Evolutionary conservation across 2,329 filamentous ascomycete species (phyloP).

Genomic region (Penicillium sp.): DNA sequence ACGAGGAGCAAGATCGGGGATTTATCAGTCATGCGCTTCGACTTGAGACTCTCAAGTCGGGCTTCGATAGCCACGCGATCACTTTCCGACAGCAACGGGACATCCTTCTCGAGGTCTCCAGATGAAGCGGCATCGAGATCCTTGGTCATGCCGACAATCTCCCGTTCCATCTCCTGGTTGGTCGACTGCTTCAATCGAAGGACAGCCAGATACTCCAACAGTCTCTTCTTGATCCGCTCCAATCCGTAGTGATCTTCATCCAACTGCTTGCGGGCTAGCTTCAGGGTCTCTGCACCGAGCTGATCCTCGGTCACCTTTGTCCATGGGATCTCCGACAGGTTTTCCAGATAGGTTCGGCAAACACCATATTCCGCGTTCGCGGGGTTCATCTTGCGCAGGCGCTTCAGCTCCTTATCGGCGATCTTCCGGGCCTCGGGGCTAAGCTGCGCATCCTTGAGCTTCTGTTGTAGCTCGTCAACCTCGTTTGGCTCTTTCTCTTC

Average conservation of each 20-base stretch:
- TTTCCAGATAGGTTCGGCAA: constrained; percentile 89
- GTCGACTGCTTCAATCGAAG: constrained; percentile 89
- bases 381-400: constrained; percentile 92
- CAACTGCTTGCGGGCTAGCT: constrained; percentile 79
- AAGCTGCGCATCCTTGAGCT: constrained; percentile 76
- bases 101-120: constrained; percentile 58
- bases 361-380: constrained; percentile 96
- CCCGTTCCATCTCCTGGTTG: constrained; percentile 77
- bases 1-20: constrained; percentile 93
- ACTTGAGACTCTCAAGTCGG: constrained; percentile 73
- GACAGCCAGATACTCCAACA: constrained; percentile 96
- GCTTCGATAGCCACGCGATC: constrained; percentile 52
- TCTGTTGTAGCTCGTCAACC: constrained; percentile 86
- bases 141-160: constrained; percentile 61
- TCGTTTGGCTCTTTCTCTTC: constrained; percentile 86
- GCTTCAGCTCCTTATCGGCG: constrained; percentile 83
- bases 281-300: constrained; percentile 76
- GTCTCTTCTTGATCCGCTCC: constrained; percentile 93
- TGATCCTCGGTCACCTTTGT: constrained; percentile 79
- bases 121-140: constrained; percentile 41
- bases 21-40: constrained; percentile 86
- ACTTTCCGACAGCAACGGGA: constrained; percentile 49
- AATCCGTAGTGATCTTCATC: constrained; percentile 96
- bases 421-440: constrained; percentile 83
- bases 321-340: constrained; percentile 92